Evolutionary conservation across 23 red algal species (phyloP), one percentile per base, ranked within the genome.

Genomic region (Gracilaria caudata): DNA sequence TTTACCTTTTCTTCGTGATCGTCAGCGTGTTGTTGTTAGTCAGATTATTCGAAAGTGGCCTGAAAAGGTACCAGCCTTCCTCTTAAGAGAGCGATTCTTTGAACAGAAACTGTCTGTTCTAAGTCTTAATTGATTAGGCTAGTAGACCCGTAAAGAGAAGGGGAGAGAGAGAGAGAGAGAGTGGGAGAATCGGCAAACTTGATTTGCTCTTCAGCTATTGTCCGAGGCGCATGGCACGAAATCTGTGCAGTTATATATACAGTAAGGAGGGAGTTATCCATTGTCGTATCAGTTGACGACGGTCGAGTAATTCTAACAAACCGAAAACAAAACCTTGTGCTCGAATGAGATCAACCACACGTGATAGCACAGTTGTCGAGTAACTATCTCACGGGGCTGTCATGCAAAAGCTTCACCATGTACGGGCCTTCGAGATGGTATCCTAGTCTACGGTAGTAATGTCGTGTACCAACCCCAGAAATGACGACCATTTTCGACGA

Each of bases 391-490:
- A 71, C 65, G 7, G 16, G 19, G 30, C 33, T 38, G 7, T 83
- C 30, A 55, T 59, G 57, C 75, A 99, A 45, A 26, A 73, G 36
- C 59, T 99, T 99, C 53, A 95, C 92, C 97, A 99, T 99, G 72
- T 99, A 99, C n/a, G 97, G 97, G 37, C 97, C 97, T 77, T 99
- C 88, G 2, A 99, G 70, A 39, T 58, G 51, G 78, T 99, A 99
- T 28, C 97, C 97, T 37, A 99, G 87, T 72, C 95, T 99, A 17
- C 97, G 78, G 79, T 99, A 99, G 86, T 99, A 99, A 84, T 93
- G 84, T n/a, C 97, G 90, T 23, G 97, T 99, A 65, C 97, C 97
- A 63, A 99, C 88, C 7, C 97, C 97, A 51, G 93, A 93, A 29
- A 99, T 99, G 23, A 99, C 97, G 32, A 94, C 63, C 78, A 99